Base-by-base conservation (phyloP, 108 stramenopile species). In the Nannochloropsis gaditana region DNA sequence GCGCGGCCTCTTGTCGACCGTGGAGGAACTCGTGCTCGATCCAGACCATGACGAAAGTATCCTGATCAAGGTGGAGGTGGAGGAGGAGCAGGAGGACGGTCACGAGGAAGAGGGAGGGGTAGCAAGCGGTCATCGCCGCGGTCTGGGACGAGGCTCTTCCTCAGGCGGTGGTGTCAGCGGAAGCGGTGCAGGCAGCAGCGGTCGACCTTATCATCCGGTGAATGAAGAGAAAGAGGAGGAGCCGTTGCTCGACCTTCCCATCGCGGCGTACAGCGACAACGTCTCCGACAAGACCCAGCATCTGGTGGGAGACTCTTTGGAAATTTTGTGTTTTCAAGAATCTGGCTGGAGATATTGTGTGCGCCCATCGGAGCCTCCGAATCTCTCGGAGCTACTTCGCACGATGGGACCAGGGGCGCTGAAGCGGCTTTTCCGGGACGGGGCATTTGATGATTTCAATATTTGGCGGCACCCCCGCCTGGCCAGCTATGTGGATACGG, bases 291-390 rank as follows among this genome's bases (percentile, higher is more conserved):
- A 73, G 59, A 73, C 59, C 19, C 59, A 73, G 0, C 59, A 73
- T 73, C 59, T 73, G n/a, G 59, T 73, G 59, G 59, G 59, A n/a
- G 59, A 73, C n/a, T 73, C 59, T n/a, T 73, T 73, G 59, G 59
- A 73, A 73, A 73, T 73, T 73, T n/a, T 73, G 19, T 73, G 59
- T n/a, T 73, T 73, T 73, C 59, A 73, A n/a, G 59, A 73, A 73
- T 73, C 59, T 4, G 59, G 59, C 59, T 73, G 59, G 59, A 15
- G 59, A 6, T 73, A 73, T n/a, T 73, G 59, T 73, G 59, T 73
- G 8, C 59, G 59, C 19, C 59, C 59, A 73, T 73, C 59, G 19
- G 59, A 73, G 59, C 59, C 59, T 15, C 59, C 59, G 15, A 73
- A 73, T 73, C 59, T 73, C 19, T 4, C 59, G n/a, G 59, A 73